Base-by-base conservation (phyloP, 2,329 filamentous ascomycete species). In the Penicillium sp. region DNA sequence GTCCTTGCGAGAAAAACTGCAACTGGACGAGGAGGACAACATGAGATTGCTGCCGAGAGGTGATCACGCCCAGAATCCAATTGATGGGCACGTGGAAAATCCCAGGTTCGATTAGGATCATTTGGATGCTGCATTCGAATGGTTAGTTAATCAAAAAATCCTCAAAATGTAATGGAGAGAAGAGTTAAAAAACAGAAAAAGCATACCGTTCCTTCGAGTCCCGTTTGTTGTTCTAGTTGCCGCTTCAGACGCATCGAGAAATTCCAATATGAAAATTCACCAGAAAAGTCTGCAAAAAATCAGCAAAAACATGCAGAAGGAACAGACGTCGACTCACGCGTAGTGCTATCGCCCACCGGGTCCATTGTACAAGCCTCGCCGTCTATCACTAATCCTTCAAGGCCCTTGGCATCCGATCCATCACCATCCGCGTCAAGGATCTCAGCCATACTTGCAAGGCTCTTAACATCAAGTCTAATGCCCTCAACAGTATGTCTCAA, bases 201-300 rank as follows among this genome's bases (percentile, higher is more conserved):
- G 18, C 52, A 16, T 50, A 60, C 58, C 29, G 18, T 34, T 7
- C 11, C 48, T 29, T 48, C 55, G 2, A 51, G 29, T 34, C 51
- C 52, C n/a, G 34, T 39, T 33, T 58, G 54, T 34, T 71, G 74
- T 46, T 80, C 75, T n/a, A 81, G 76, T 64, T 77, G 78, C n/a
- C 77, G 73, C 58, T 80, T 80, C 57, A 80, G 75, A 36, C 77
- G 69, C 77, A 79, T 80, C 36, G 79, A 81, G 60, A 81, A 81
- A 57, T 81, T 81, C 77, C 79, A 81, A 52, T 81, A 79, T 1
- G 79, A 81, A 59, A 81, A 81, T 56, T 81, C 79, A 8, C 79
- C 79, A 0, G 79, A 81, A 54, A 80, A 81, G 50, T 81, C 78
- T 81, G 37, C 6, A 47, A 7, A 37, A 24, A 11, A 46, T 34